Evolutionary conservation across 2,329 filamentous ascomycete genomes (phyloP), one percentile per base, ranked within the genome.

Genomic region (Lachnellula hyalina): DNA sequence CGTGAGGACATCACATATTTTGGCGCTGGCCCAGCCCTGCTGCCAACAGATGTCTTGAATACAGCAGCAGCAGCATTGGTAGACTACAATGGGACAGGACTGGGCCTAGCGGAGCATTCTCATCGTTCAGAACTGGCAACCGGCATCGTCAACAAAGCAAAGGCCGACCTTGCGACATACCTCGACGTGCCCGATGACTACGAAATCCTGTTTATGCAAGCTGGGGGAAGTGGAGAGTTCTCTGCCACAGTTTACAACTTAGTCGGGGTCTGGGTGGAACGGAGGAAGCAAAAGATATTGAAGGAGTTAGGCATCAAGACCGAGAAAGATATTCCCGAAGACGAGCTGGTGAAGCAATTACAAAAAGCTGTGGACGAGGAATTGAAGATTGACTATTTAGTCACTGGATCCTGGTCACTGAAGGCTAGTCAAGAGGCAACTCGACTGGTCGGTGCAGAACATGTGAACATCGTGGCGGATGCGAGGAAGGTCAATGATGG

Each of bases 341-440:
- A 82, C 50, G 76, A 76, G 11, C 71, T 84, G 44, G 70, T 87
- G 11, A 75, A 83, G 56, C 75, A 80, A 63, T 78, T 85, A 57
- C 77, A 80, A 58, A 81, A 83, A 64, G 79, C 84, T 51, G 80
- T 92, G 5, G 78, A 86, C 49, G 75, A 82, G 53, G 82, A 93
- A 56, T 75, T 96, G 63, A 88, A 86, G 74, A 71, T 95, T 44
- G 93, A 97, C 73, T 97, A 96, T 73, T 74, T 96, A 15, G 46
- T 96, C 52, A 96, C 93, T 3, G 93, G 93, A 52, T 84, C 86
- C 52, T 97, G 91, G 90, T 95, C 89, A 17, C 77, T 90, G 62
- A 96, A 97, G 75, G 92, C 92, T 12, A 86, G 84, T 36, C 86
- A 91, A 70, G 93, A 97, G 74, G 91, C 89, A 4, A 78, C 79